Evolutionary conservation across 2,329 filamentous ascomycete genomes (phyloP).

Genomic region (Aureobasidium sp.): DNA sequence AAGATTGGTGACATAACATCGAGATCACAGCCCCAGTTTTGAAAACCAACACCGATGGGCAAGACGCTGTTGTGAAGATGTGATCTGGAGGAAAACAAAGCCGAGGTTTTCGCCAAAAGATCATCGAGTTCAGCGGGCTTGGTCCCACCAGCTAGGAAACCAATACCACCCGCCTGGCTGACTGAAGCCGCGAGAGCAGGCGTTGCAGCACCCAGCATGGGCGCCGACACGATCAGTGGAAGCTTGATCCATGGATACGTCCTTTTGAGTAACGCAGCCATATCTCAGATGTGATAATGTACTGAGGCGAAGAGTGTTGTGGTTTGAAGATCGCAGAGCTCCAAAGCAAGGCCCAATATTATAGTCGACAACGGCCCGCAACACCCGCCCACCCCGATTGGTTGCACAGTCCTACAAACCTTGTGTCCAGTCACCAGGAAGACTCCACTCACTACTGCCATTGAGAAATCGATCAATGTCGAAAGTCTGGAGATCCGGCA

Average conservation of each 20-base stretch:
- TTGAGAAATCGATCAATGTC: slow-evolving; percentile 6
- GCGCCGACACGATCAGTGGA: background rate
- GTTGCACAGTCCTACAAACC: background rate
- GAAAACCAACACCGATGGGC: background rate
- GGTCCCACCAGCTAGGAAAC: background rate
- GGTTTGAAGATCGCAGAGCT: background rate
- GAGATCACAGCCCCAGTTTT: background rate
- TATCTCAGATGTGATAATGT: background rate
- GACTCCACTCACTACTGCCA: background rate
- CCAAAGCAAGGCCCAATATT: too few relatives aligned
- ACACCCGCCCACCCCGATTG: background rate
- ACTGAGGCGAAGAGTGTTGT: background rate
- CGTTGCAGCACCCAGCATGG: background rate
- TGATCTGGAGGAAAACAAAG: background rate
- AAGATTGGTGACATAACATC: background rate
- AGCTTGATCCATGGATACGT: background rate
- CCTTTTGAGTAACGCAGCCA: background rate
- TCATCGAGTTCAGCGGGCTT: background rate
- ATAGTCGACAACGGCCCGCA: background rate
- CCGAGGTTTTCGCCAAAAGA: background rate
- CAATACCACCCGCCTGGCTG: background rate
- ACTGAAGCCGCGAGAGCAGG: background rate
- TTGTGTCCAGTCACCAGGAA: background rate
- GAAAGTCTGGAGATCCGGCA: background rate
- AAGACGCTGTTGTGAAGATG: background rate